Conservation (phyloP, 106 monocot genomes). For the Chionographis japonica region DNA sequence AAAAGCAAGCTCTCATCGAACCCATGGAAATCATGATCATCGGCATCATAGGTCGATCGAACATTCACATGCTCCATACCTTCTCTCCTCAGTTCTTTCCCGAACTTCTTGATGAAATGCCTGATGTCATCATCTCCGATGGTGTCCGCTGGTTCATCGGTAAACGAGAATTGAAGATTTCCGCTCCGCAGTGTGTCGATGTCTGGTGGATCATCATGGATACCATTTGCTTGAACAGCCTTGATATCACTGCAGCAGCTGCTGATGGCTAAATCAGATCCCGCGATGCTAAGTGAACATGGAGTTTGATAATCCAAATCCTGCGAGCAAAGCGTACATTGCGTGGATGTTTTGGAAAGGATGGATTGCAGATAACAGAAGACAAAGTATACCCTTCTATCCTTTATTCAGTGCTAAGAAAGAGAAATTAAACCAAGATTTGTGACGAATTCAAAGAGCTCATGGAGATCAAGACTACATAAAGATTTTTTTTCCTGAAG, state of each 20-base stretch:
- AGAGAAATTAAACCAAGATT: too few relatives aligned
- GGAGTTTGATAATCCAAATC: conserved; percentile 47
- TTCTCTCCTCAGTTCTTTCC: conserved; percentile 17
- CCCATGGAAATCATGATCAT: conserved; percentile 28
- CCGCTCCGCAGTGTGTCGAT: conserved; percentile 13
- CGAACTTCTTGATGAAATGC: conserved; percentile 43
- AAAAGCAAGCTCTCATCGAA: conserved; percentile 41
- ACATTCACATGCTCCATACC: not conserved
- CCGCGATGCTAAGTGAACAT: conserved; percentile 25
- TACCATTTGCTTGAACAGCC: conserved; percentile 2
- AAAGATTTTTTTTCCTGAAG: too few relatives aligned
- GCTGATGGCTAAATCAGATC: conserved; percentile 27
- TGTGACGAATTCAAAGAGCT: not conserved
- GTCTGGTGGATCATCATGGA: conserved; percentile 7
- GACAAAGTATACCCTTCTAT: not conserved
- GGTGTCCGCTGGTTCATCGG: conserved; percentile 6
- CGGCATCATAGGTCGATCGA: conserved; percentile 30
- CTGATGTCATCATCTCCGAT: conserved; percentile 21
- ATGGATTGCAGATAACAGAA: not conserved
- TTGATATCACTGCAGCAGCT: conserved; percentile 16
- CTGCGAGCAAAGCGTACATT: conserved; percentile 21
- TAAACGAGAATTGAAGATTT: conserved; percentile 14
- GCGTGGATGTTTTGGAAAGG: not conserved
- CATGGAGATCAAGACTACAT: too few relatives aligned
- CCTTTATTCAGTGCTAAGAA: too few relatives aligned